These are phyloP conservation scores for Mesembryanthemum crystallinum DNA, from an alignment of 148 eudicot genomes.

Conservation along the genomic window DNA sequence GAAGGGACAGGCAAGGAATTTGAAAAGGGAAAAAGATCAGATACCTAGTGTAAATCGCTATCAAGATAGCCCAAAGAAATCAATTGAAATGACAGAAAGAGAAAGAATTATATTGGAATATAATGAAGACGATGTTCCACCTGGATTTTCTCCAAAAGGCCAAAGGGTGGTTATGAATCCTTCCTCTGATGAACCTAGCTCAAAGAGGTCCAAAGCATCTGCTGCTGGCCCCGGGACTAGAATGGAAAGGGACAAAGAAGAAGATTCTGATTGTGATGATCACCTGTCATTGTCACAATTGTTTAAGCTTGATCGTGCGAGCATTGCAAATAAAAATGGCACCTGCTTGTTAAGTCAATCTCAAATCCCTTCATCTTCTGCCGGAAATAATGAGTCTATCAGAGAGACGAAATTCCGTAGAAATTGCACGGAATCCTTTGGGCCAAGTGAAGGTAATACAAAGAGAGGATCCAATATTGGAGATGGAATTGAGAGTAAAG, in stretches of 20 bases:
- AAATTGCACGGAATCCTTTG: background rate
- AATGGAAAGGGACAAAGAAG: background rate
- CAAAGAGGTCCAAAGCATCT: slow-evolving; percentile 13
- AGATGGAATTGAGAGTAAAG: slow-evolving; percentile 8
- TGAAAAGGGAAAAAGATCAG: background rate
- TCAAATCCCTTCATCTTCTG: background rate
- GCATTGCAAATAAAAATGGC: background rate
- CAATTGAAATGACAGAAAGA: background rate
- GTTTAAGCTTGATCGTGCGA: background rate
- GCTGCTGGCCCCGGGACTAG: background rate
- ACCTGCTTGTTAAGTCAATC: background rate
- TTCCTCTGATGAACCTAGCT: slow-evolving; percentile 10
- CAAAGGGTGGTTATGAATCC: background rate
- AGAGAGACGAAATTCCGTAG: background rate
- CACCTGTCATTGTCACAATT: slow-evolving; percentile 11
- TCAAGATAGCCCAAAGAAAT: background rate
- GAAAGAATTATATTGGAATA: slow-evolving; percentile 17
- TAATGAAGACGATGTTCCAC: slow-evolving; percentile 28
- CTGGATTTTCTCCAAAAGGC: slow-evolving; percentile 30
- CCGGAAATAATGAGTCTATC: background rate
- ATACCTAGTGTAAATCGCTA: background rate
- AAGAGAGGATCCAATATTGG: background rate
- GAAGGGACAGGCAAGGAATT: background rate
- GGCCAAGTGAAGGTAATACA: background rate
- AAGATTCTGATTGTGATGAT: slow-evolving; percentile 24